phyloP scores from a whole-genome alignment of 345 rosid genomes.

The Boechera stricta region DNA sequence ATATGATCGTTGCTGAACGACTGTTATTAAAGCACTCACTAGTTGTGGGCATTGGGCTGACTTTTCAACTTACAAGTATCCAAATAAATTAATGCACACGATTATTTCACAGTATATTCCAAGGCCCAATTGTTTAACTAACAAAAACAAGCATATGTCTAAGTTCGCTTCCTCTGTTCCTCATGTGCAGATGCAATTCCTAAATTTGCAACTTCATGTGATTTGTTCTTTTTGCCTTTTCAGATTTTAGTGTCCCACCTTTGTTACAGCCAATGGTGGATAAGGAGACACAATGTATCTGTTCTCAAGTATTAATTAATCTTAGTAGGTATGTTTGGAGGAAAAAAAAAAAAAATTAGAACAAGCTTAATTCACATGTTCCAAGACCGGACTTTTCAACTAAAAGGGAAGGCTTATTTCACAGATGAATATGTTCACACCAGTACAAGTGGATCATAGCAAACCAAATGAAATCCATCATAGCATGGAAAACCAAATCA shows the following conservation, averaged over 20 bases:
- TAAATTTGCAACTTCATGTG: background rate
- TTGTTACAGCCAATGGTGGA: background rate
- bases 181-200: background rate
- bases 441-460: background rate
- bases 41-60: background rate
- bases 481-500: too few relatives aligned
- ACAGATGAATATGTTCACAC: background rate
- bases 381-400: too few relatives aligned
- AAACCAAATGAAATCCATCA: too few relatives aligned
- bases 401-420: background rate
- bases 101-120: background rate
- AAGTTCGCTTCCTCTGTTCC: background rate
- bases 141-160: background rate
- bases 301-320: too few relatives aligned
- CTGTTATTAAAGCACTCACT: background rate
- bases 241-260: too few relatives aligned
- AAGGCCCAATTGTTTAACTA: background rate
- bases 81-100: background rate
- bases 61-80: background rate
- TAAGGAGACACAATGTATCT: too few relatives aligned
- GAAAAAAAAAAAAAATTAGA: too few relatives aligned
- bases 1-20: background rate
- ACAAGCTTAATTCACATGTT: too few relatives aligned
- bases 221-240: background rate
- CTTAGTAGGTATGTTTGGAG: too few relatives aligned